Conservation (phyloP, 176 grass and related monocot genomes). For the Oryza punctata region DNA sequence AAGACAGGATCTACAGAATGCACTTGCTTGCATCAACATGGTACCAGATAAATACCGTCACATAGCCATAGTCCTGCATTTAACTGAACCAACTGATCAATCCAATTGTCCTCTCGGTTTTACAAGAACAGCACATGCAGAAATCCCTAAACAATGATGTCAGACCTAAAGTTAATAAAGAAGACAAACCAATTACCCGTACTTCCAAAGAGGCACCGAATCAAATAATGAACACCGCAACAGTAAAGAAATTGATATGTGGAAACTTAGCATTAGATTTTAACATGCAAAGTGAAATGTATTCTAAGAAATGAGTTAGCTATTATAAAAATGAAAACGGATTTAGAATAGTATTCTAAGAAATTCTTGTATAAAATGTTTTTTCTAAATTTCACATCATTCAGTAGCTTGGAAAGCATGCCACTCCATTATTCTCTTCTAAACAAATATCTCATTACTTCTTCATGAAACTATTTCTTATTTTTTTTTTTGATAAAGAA, state of each 20-base stretch:
- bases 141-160: constrained; percentile 22
- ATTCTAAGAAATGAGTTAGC: too few species aligned
- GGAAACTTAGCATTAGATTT: constrained; percentile 4
- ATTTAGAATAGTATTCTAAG: too few species aligned
- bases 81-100: constrained; percentile 10
- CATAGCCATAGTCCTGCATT: constrained; percentile 15
- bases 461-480: too few species aligned
- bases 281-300: background rate
- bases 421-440: too few species aligned
- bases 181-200: constrained; percentile 19
- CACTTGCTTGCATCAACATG: constrained; percentile 39
- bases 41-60: constrained; percentile 25
- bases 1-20: too few species aligned
- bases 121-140: background rate
- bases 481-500: too few species aligned
- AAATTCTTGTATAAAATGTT: too few species aligned
- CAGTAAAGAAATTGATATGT: background rate
- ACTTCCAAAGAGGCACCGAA: constrained; percentile 6
- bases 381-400: too few species aligned
- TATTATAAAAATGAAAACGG: too few species aligned
- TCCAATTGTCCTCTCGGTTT: constrained; percentile 14
- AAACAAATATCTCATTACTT: too few species aligned
- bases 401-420: too few species aligned
- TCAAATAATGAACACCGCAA: constrained; percentile 28
- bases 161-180: constrained; percentile 33